phyloP scores from a whole-genome alignment of 1,139 yeast genomes.

The Arxiozyma slooffiae region DNA sequence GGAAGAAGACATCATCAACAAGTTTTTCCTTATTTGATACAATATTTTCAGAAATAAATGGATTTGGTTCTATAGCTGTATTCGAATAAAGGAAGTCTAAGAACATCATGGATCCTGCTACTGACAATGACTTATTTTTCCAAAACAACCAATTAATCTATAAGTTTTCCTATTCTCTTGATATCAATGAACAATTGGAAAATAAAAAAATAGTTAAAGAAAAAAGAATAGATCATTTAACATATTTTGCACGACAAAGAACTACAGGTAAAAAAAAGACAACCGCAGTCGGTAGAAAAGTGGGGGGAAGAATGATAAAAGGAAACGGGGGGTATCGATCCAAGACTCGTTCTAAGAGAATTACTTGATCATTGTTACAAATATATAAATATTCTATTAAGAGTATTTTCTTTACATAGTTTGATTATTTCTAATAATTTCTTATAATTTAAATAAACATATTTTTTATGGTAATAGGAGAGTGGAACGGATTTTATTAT shows the following conservation, averaged over 20 bases:
- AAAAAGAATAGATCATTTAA: background rate
- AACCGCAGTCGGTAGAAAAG: background rate
- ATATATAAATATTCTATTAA: background rate
- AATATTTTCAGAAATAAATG: slow-evolving; percentile 4
- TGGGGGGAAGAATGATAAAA: background rate
- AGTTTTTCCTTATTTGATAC: slow-evolving; percentile 7
- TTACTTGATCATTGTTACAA: background rate
- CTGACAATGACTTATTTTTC: background rate
- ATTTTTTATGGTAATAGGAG: background rate
- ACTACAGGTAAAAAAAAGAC: background rate
- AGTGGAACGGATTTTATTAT: too few relatives aligned
- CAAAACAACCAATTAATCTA: background rate
- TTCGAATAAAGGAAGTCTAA: slow-evolving; percentile 9
- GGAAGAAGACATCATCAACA: slow-evolving; percentile 33
- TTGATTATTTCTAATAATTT: too few relatives aligned
- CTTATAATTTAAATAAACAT: too few relatives aligned
- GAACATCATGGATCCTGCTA: background rate
- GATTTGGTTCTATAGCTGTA: slow-evolving; percentile 7
- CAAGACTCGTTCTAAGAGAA: background rate
- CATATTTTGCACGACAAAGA: slow-evolving; percentile 3
- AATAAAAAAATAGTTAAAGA: background rate
- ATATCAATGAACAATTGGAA: background rate
- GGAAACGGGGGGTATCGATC: slow-evolving; percentile 2
- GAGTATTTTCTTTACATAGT: background rate
- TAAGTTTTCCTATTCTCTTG: background rate